phyloP scores from a whole-genome alignment of 768 basidiomycete species.

The Amanita pseudoporphyria region DNA sequence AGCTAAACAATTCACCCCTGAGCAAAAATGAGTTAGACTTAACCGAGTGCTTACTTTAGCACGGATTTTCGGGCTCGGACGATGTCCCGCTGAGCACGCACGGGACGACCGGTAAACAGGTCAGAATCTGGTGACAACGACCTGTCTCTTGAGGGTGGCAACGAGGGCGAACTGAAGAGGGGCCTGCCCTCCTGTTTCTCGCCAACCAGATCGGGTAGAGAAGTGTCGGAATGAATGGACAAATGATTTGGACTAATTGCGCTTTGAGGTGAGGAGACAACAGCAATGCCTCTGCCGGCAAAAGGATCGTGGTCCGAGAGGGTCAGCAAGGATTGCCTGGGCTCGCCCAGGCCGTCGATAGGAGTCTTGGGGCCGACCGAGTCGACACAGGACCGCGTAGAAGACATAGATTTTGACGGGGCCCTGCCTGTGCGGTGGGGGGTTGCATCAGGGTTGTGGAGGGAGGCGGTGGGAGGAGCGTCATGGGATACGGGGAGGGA shows the following conservation, averaged over 20 bases:
- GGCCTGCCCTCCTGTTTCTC: conserved; percentile 27
- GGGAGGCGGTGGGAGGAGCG: conserved; percentile 19
- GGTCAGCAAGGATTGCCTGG: conserved; percentile 47
- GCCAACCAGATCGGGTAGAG: conserved; percentile 28
- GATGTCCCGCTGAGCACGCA: neutral
- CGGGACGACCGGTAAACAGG: conserved; percentile 6
- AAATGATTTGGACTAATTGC: conserved; percentile 36
- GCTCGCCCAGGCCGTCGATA: conserved; percentile 30
- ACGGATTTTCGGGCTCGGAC: conserved; percentile 6
- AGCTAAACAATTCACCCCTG: no score
- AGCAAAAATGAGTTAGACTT: neutral
- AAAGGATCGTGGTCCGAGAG: conserved; percentile 60
- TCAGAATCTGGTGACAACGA: conserved; percentile 20
- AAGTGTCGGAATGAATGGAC: conserved; percentile 45
- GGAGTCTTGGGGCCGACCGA: conserved; percentile 47
- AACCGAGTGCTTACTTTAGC: conserved; percentile 12
- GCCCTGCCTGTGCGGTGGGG: conserved; percentile 24
- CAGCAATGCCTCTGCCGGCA: conserved; percentile 34
- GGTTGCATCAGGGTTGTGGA: conserved; percentile 11
- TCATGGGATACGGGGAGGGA: conserved; percentile 44
- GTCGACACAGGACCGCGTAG: conserved; percentile 45
- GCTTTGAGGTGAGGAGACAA: conserved; percentile 27
- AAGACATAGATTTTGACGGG: conserved; percentile 46
- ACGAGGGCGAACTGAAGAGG: conserved; percentile 42
- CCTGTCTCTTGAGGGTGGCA: conserved; percentile 37